Conservation (phyloP, 2,329 filamentous ascomycete species). For the Pseudocercospora musae region DNA sequence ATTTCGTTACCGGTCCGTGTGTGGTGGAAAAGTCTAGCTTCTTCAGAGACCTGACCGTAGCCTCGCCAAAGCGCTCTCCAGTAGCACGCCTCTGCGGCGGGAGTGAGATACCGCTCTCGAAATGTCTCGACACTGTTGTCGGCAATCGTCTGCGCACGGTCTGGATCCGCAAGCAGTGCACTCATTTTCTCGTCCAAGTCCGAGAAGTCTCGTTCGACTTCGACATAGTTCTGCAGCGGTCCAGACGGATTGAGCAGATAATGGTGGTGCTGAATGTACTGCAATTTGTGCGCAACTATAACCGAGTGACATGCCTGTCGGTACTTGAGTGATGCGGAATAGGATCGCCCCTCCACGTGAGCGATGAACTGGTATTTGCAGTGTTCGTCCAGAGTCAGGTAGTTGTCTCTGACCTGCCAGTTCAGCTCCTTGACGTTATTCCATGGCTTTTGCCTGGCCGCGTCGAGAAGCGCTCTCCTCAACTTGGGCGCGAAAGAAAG, state of each 20-base stretch:
- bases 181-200: conserved; percentile 24
- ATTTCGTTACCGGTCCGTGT: background rate
- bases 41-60: conserved; percentile 18
- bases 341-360: conserved; percentile 31
- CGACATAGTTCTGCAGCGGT: conserved; percentile 27
- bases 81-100: conserved; percentile 32
- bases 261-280: conserved; percentile 27
- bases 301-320: conserved; percentile 28
- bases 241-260: conserved; percentile 25
- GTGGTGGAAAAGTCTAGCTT: conserved; percentile 16
- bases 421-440: conserved; percentile 35
- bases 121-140: conserved; percentile 29
- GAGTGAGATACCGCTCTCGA: conserved; percentile 31
- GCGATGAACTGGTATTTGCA: conserved; percentile 32
- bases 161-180: conserved; percentile 19
- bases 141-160: conserved; percentile 26
- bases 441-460: conserved; percentile 35
- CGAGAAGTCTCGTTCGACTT: conserved; percentile 25
- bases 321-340: conserved; percentile 31
- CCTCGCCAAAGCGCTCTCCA: conserved; percentile 21
- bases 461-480: conserved; percentile 32
- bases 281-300: conserved; percentile 25
- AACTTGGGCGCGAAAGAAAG: conserved; percentile 29
- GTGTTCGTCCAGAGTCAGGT: conserved; percentile 26
- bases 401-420: conserved; percentile 23